Conservation (phyloP, 192 early-diverging fungal species). For the Umbelopsis vinacea region DNA sequence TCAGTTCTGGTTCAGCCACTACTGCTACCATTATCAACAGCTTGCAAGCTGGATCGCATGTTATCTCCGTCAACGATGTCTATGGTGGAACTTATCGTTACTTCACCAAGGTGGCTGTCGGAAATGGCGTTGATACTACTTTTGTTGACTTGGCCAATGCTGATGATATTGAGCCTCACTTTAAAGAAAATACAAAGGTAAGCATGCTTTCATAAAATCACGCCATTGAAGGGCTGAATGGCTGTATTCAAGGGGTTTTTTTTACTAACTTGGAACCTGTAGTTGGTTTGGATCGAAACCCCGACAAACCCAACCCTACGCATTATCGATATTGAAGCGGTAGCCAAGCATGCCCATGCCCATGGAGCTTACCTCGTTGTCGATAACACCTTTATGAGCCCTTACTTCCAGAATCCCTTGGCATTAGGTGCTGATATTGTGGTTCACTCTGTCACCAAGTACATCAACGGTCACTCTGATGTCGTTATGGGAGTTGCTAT, state of each 20-base stretch:
- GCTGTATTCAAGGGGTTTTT: constrained; percentile 3
- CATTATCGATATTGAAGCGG: constrained; percentile 77
- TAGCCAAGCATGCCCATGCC: constrained; percentile 65
- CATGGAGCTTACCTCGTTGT: constrained; percentile 73
- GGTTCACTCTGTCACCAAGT: constrained; percentile 97
- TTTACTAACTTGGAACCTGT: constrained; percentile 8
- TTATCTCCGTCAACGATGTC: constrained; percentile 88
- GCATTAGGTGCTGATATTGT: constrained; percentile 95
- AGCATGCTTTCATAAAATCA: constrained; percentile 24
- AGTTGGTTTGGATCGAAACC: constrained; percentile 86
- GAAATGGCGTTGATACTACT: constrained; percentile 67
- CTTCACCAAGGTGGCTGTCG: constrained; percentile 80
- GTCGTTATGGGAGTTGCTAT: constrained; percentile 96
- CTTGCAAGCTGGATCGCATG: constrained; percentile 70
- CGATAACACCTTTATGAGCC: constrained; percentile 88
- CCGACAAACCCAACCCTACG: constrained; percentile 88
- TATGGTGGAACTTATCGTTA: constrained; percentile 92
- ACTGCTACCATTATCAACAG: constrained; percentile 82
- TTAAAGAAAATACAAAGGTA: constrained; percentile 74
- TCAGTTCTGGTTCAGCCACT: constrained; percentile 82
- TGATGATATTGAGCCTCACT: constrained; percentile 60
- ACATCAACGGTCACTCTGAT: constrained; percentile 99
- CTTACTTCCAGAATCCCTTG: constrained; percentile 91
- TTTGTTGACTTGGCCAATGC: constrained; percentile 81
- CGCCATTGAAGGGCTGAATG: constrained; percentile 1